Conservation (phyloP, 2,329 filamentous ascomycete genomes). For the Thielaviopsis cerberus region DNA sequence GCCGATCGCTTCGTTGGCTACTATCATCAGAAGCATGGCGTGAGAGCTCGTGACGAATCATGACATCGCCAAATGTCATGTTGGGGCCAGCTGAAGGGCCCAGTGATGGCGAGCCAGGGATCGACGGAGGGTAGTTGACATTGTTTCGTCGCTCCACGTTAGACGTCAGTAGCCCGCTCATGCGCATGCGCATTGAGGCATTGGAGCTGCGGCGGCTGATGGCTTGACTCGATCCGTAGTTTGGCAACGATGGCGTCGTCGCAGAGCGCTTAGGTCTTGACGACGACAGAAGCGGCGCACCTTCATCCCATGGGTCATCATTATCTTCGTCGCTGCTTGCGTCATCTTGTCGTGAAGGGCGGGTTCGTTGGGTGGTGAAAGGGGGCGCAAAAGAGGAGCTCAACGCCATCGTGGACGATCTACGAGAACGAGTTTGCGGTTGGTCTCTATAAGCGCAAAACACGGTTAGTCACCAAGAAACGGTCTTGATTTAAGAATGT, state of each 20-base stretch:
- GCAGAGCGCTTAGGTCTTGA: slow-evolving; percentile 18
- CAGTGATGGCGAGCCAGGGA: slow-evolving; percentile 41
- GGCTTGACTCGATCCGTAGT: slow-evolving; percentile 25
- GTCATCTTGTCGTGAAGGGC: slow-evolving; percentile 4
- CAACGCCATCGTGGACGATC: slow-evolving; percentile 31
- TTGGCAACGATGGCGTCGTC: slow-evolving; percentile 15
- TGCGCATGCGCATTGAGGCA: slow-evolving; percentile 23
- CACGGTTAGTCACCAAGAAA: not conserved
- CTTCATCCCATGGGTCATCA: slow-evolving; percentile 30
- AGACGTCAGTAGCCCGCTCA: not conserved
- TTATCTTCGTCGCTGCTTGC: slow-evolving; percentile 30
- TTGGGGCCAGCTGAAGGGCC: slow-evolving; percentile 30
- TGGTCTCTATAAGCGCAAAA: slow-evolving; percentile 29
- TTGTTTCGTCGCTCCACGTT: slow-evolving; percentile 27
- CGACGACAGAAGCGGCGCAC: slow-evolving; percentile 33
- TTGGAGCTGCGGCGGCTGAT: slow-evolving; percentile 30
- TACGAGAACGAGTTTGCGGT: slow-evolving; percentile 42
- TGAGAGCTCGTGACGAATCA: slow-evolving; percentile 45
- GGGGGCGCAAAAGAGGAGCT: slow-evolving; percentile 13
- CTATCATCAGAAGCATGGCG: slow-evolving; percentile 12
- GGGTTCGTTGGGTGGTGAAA: slow-evolving; percentile 17
- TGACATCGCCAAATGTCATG: slow-evolving; percentile 47
- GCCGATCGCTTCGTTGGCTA: slow-evolving; percentile 1
- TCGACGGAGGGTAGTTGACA: slow-evolving; percentile 50
- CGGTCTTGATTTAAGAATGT: not conserved